phyloP scores from a whole-genome alignment of 202 grass and related monocot genomes.

The Setaria viridis region DNA sequence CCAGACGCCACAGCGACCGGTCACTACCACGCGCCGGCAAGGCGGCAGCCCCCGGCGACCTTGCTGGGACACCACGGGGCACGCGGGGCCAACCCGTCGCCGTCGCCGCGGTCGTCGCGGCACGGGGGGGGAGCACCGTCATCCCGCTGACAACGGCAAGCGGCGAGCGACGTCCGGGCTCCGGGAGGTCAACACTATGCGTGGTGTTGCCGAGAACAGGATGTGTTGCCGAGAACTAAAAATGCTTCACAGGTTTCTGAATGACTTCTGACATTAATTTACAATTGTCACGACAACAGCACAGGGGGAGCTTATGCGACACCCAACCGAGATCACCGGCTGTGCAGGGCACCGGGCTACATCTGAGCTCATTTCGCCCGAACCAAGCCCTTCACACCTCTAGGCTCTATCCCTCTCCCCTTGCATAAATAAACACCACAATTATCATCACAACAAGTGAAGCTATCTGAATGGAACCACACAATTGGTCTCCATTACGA shows the following conservation, averaged over 20 bases:
- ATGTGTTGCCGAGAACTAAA: neutral
- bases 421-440: conserved; percentile 52
- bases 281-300: conserved; percentile 47
- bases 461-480: conserved; percentile 46
- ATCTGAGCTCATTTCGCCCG: conserved; percentile 21
- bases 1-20: neutral
- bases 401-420: neutral
- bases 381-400: conserved; percentile 17
- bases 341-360: neutral
- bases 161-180: conserved; percentile 1
- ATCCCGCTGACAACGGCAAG: conserved; percentile 29
- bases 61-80: conserved; percentile 32
- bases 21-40: conserved; percentile 7
- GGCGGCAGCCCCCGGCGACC: conserved; percentile 1
- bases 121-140: neutral
- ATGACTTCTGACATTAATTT: conserved; percentile 54
- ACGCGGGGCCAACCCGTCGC: neutral
- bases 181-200: neutral
- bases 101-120: conserved; percentile 21
- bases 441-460: conserved; percentile 42
- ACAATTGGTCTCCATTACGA: conserved; percentile 42
- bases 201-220: neutral
- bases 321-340: conserved; percentile 3
- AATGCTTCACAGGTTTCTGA: neutral
- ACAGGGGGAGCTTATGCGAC: conserved; percentile 2